Conservation (phyloP, 2,329 filamentous ascomycete genomes). For the Purpureocillium lavendulum region DNA sequence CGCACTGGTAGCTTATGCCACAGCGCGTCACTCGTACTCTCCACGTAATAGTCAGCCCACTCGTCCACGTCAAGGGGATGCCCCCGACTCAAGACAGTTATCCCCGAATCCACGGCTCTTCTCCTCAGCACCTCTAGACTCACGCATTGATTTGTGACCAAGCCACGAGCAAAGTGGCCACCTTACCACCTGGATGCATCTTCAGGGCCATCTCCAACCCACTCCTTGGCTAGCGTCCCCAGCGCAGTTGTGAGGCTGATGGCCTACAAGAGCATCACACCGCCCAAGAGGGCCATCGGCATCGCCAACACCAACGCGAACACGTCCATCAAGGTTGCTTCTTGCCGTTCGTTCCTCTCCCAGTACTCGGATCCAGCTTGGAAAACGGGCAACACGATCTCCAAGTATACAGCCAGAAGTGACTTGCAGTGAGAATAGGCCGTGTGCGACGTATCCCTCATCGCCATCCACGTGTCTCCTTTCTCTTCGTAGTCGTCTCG, state of each 20-base stretch:
- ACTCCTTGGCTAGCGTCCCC: slow-evolving; percentile 8
- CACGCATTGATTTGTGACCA: too few relatives aligned
- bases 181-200: too few relatives aligned
- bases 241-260: slow-evolving; percentile 14
- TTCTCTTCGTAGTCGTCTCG: background rate
- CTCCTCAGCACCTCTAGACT: too few relatives aligned
- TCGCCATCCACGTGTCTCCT: background rate
- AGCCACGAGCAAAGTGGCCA: too few relatives aligned
- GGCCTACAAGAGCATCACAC: slow-evolving; percentile 15
- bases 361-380: slow-evolving; percentile 26
- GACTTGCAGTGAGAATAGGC: slow-evolving; percentile 5
- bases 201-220: slow-evolving; percentile 5
- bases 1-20: too few relatives aligned
- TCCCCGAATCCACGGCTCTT: too few relatives aligned
- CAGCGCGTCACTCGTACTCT: too few relatives aligned
- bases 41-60: too few relatives aligned
- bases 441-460: slow-evolving; percentile 5
- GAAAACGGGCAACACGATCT: slow-evolving; percentile 28
- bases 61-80: background rate
- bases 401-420: slow-evolving; percentile 24
- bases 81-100: too few relatives aligned
- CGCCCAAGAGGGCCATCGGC: slow-evolving; percentile 16
- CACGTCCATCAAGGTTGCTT: slow-evolving; percentile 15
- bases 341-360: slow-evolving; percentile 14
- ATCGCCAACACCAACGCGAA: slow-evolving; percentile 16